Conservation (phyloP, 306 rosid species). For the Quercus variabilis region DNA sequence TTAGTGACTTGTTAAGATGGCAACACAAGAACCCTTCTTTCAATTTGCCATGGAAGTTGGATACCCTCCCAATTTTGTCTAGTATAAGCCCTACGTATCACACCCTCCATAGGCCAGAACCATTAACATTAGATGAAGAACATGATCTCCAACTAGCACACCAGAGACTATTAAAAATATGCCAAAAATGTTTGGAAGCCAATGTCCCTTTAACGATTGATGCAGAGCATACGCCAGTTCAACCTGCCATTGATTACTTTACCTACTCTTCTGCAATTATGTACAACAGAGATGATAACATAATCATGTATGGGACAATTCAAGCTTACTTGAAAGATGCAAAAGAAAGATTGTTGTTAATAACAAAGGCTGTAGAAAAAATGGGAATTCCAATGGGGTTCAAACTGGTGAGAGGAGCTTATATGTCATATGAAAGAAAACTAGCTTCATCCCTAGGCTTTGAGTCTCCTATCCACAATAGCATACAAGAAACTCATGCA, state of each 20-base stretch:
- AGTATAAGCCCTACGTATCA: slow-evolving; percentile 70
- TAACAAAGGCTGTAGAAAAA: slow-evolving; percentile 45
- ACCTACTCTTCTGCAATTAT: slow-evolving; percentile 64
- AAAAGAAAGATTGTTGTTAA: slow-evolving; percentile 49
- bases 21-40: slow-evolving; percentile 62
- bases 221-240: slow-evolving; percentile 79
- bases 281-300: slow-evolving; percentile 48
- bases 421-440: slow-evolving; percentile 68
- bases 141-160: slow-evolving; percentile 52
- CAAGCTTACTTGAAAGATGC: slow-evolving; percentile 90
- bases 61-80: slow-evolving; percentile 63
- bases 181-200: slow-evolving; percentile 48
- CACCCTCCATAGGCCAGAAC: slow-evolving; percentile 51
- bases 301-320: slow-evolving; percentile 62
- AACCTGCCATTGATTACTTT: slow-evolving; percentile 89
- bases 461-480: slow-evolving; percentile 70
- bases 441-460: slow-evolving; percentile 59
- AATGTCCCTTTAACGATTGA: slow-evolving; percentile 63
- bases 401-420: slow-evolving; percentile 91
- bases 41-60: slow-evolving; percentile 72
- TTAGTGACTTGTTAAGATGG: slow-evolving; percentile 88
- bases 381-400: slow-evolving; percentile 74
- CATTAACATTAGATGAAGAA: slow-evolving; percentile 63
- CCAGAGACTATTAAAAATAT: slow-evolving; percentile 50
- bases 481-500: slow-evolving; percentile 62